A percentile compares a stretch with the other conserved stretches of the same genome.
phyloP scores from a whole-genome alignment of 2,329 filamentous ascomycete species.

The Trichoderma simmonsii region DNA sequence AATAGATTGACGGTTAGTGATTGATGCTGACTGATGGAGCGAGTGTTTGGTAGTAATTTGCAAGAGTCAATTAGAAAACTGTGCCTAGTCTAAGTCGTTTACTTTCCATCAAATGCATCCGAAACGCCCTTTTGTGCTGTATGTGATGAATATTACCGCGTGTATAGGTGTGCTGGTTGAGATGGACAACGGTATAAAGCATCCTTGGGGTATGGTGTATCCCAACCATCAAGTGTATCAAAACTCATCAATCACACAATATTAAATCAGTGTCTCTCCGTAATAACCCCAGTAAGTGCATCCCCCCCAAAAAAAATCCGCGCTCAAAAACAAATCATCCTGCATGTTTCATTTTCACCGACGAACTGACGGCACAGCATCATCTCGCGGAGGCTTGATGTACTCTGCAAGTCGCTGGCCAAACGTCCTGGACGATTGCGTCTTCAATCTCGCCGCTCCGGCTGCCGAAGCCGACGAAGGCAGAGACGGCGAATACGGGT shows the following conservation, averaged over 20 bases:
- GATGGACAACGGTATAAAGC: neutral
- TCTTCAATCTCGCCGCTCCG: neutral
- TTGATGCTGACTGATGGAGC: neutral
- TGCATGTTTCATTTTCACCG: neutral
- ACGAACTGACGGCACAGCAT: neutral
- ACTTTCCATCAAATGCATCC: neutral
- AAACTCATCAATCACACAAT: neutral
- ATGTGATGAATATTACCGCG: neutral
- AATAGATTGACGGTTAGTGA: neutral
- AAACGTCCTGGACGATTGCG: slow-evolving; percentile 3
- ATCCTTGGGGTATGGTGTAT: neutral
- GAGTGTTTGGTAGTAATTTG: neutral
- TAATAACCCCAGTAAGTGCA: neutral
- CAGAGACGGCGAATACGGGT: neutral
- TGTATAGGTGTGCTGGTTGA: neutral
- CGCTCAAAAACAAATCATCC: neutral
- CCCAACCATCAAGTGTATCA: neutral
- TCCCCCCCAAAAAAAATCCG: neutral
- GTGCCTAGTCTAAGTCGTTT: neutral
- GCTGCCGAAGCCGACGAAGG: slow-evolving; percentile 1
- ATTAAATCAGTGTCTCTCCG: neutral
- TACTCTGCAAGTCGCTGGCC: slow-evolving; percentile 19
- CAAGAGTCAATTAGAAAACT: neutral
- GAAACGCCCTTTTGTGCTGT: neutral
- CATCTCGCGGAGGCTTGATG: slow-evolving; percentile 17